phyloP scores from a whole-genome alignment of 78 protist species.

The Anaeramoeba flamelloides region DNA sequence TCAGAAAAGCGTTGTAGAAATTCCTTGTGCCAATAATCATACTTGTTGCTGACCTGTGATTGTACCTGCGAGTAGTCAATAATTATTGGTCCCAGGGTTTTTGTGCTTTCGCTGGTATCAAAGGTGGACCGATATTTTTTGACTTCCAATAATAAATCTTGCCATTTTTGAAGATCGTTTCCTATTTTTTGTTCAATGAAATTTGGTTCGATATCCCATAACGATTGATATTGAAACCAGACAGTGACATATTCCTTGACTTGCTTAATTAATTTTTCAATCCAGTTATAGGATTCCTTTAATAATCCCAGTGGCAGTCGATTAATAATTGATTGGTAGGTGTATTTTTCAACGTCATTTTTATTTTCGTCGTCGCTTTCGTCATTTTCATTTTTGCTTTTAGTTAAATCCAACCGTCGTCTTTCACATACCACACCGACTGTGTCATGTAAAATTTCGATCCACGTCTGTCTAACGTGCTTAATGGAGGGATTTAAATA shows the following conservation, averaged over 20 bases:
- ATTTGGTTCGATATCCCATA: conserved; percentile 71
- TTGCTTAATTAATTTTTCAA: conserved; percentile 29
- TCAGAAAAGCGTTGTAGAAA: conserved; percentile 41
- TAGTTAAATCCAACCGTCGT: too few relatives aligned
- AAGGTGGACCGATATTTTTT: conserved; percentile 47
- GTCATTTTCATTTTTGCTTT: conserved; percentile 26
- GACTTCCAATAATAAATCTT: conserved; percentile 28
- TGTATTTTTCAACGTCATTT: not conserved
- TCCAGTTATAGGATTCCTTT: conserved; percentile 27
- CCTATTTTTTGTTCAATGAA: conserved; percentile 40
- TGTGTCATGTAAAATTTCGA: conserved; percentile 29
- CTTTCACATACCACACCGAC: conserved; percentile 21
- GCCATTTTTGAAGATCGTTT: conserved; percentile 55
- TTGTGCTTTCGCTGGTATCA: conserved; percentile 40
- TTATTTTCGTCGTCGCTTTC: conserved; percentile 6
- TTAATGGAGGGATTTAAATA: conserved; percentile 58
- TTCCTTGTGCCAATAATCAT: conserved; percentile 67
- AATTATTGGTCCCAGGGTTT: conserved; percentile 51
- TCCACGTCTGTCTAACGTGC: conserved; percentile 42
- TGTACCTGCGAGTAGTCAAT: conserved; percentile 66
- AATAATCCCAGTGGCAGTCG: conserved; percentile 32
- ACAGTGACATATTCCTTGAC: conserved; percentile 30
- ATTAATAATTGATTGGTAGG: conserved; percentile 31
- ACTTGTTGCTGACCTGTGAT: conserved; percentile 56
- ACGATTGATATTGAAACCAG: conserved; percentile 82